Evolutionary conservation across 306 rosid genomes (phyloP).

Genomic region (Glycyrrhiza uralensis): DNA sequence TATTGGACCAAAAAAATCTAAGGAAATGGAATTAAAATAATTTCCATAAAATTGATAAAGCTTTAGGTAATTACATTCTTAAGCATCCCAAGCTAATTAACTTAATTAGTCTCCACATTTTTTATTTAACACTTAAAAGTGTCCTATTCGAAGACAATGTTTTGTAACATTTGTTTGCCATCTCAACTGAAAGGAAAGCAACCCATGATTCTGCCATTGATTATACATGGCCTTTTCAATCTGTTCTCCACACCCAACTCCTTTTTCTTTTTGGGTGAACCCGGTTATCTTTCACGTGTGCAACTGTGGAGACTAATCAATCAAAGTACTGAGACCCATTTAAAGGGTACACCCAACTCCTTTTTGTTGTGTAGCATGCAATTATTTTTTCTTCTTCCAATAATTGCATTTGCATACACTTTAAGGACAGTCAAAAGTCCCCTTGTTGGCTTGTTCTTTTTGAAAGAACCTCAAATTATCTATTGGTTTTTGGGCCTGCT

Average conservation of each 20-base stretch:
- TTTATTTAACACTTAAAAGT: background rate
- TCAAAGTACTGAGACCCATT: too few species aligned
- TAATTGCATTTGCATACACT: background rate
- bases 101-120: too few species aligned
- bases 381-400: background rate
- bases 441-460: background rate
- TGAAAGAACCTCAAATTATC: too few species aligned
- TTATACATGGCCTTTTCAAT: background rate
- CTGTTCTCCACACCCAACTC: background rate
- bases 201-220: background rate
- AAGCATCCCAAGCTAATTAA: background rate
- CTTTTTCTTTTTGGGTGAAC: too few species aligned
- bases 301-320: too few species aligned
- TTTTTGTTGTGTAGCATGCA: slow-evolving; percentile 16
- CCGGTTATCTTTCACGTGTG: too few species aligned
- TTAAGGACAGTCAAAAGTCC: slow-evolving; percentile 7
- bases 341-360: too few species aligned
- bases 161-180: background rate
- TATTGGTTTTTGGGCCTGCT: too few species aligned
- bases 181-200: background rate
- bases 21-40: background rate
- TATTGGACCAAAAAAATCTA: background rate
- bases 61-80: background rate
- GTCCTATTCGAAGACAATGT: background rate
- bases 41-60: background rate